Base-by-base conservation (phyloP, 192 early-diverging fungal genomes). In the Dissophora ornata region DNA sequence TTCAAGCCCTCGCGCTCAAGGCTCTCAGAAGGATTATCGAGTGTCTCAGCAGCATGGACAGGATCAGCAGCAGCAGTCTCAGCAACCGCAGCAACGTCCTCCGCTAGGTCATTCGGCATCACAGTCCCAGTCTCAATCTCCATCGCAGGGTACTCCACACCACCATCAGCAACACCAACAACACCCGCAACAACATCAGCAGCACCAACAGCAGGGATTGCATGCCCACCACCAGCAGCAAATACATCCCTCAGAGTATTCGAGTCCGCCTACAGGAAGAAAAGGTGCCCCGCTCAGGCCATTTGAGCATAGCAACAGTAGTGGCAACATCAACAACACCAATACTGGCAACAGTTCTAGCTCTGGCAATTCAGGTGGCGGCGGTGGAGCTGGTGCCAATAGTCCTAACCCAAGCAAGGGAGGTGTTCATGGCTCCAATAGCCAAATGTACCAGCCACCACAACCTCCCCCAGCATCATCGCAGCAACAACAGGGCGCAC, bases 61-160 rank as follows among this genome's bases (percentile, higher is more conserved):
- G 32, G 34, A 67, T 9, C 64, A 56, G 29, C 54, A 55, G 2
- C 45, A 45, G 30, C 64, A 67, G n/a, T 8, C 55, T 25, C 55
- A 57, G 24, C 55, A 57, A 41, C 16, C 28, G 9, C 52, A 54
- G 33, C 52, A 54, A 18, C 52, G 13, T 6, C 57, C 24, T 45
- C 42, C 11, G 10, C 60, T 21, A 22, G 38, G 41, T 19, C 62
- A 53, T 26, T 12, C 33, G 25, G 16, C 53, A 4, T 52, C 50
- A 36, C 63, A 57, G 36, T 4, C 56, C 36, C 56, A n/a, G 12
- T 25, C 51, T 12, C 63, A 55, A 16, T 24, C 42, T 21, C 19
- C 42, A 13, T 48, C 29, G 10, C 63, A 45, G 3, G n/a, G 12
- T 45, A 16, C 44, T 11, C 50, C 36, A 13, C 36, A 9, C 36